Percentiles rank a stretch among this genome's conserved stretches.
Evolutionary conservation across 495 filamentous ascomycete genomes (phyloP).

Genomic region (Apodospora peruviana): DNA sequence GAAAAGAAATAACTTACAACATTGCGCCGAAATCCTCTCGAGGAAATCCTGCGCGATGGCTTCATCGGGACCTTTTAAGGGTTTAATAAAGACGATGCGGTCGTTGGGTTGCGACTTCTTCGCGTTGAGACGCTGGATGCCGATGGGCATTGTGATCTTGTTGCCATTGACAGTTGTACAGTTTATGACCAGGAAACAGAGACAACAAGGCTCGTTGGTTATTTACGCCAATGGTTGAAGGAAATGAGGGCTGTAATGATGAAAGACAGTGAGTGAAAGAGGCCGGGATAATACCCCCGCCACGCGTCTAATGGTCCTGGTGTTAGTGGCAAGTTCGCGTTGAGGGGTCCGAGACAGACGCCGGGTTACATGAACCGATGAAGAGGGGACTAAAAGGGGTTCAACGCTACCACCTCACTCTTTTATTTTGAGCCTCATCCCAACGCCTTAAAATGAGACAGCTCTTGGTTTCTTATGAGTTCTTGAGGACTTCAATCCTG

Average conservation of each 20-base stretch:
- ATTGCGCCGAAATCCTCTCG: slow-evolving; percentile 72
- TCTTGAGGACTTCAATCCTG: too few relatives aligned
- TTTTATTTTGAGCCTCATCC: too few relatives aligned
- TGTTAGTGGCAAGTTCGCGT: too few relatives aligned
- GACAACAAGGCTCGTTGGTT: too few relatives aligned
- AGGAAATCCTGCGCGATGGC: slow-evolving; percentile 62
- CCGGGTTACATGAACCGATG: background rate
- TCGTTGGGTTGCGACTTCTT: slow-evolving; percentile 60
- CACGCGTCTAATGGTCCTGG: background rate
- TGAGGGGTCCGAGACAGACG: background rate
- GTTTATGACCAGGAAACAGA: too few relatives aligned
- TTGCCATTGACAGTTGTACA: too few relatives aligned
- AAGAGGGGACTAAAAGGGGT: too few relatives aligned
- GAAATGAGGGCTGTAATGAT: background rate
- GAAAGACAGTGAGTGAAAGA: background rate
- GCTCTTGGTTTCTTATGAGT: too few relatives aligned
- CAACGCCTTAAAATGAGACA: too few relatives aligned
- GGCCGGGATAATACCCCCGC: background rate
- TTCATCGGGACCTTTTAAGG: slow-evolving; percentile 55
- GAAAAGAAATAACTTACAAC: slow-evolving; percentile 32
- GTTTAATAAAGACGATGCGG: slow-evolving; percentile 71
- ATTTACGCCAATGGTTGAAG: too few relatives aligned
- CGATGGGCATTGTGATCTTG: slow-evolving; percentile 51
- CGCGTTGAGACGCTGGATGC: slow-evolving; percentile 63
- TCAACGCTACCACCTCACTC: too few relatives aligned